Conservation (phyloP, 2,329 filamentous ascomycete species). For the Stromatinia cepivora region DNA sequence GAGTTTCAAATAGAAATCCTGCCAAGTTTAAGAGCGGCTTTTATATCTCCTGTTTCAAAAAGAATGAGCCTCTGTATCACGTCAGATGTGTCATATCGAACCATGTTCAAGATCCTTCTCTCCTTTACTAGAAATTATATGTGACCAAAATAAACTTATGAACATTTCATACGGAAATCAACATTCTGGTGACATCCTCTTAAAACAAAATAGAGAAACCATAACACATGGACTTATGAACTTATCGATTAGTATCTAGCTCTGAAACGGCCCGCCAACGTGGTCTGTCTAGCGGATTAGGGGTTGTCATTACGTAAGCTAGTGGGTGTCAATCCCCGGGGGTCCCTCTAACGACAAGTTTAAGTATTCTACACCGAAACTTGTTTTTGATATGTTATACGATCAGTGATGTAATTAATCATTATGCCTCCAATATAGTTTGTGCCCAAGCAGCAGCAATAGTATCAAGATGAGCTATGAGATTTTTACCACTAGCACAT, state of each 20-base stretch:
- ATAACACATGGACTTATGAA: background rate
- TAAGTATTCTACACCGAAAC: background rate
- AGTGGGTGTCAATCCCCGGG: background rate
- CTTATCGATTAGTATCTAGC: background rate
- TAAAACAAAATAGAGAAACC: background rate
- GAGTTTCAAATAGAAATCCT: background rate
- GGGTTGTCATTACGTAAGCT: background rate
- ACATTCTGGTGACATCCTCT: background rate
- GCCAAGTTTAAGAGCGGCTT: constrained; percentile 3
- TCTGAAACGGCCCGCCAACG: background rate
- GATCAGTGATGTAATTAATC: background rate
- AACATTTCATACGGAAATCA: background rate
- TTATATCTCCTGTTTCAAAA: constrained; percentile 9
- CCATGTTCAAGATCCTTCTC: background rate
- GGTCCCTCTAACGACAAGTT: background rate
- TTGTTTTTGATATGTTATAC: background rate
- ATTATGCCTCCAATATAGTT: background rate
- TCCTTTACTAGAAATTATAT: background rate
- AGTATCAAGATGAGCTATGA: background rate
- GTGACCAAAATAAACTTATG: background rate
- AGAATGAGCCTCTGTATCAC: background rate
- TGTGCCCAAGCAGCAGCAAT: background rate
- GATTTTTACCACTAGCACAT: background rate
- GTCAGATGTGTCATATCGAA: background rate
- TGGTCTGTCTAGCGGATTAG: background rate